These are phyloP conservation scores for Pelargonium nanum DNA, from an alignment of 345 rosid genomes.

Conservation along the genomic window DNA sequence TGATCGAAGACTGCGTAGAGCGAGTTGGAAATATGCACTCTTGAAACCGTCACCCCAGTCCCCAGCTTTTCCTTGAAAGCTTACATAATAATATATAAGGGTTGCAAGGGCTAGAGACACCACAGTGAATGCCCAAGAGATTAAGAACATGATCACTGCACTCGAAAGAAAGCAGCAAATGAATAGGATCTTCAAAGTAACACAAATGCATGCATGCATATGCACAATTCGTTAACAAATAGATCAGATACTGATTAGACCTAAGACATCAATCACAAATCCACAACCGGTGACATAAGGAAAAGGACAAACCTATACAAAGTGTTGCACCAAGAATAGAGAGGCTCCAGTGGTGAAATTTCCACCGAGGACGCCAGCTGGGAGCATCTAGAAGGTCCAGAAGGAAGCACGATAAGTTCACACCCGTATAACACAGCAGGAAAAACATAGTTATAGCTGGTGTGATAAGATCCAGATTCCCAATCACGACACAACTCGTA, in stretches of 20 bases:
- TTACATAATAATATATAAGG: constrained; percentile 93
- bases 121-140: constrained; percentile 94
- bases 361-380: constrained; percentile 99
- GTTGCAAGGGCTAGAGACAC: constrained; percentile 91
- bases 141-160: constrained; percentile 99
- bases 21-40: constrained; percentile 98
- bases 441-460: constrained; percentile 97
- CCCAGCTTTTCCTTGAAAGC: constrained; percentile 97
- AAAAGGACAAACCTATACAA: constrained; percentile 68
- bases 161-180: constrained; percentile 19
- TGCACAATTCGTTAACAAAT: not conserved
- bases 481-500: constrained; percentile 77
- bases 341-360: constrained; percentile 96
- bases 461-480: constrained; percentile 96
- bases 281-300: not conserved
- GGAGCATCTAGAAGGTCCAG: constrained; percentile 99
- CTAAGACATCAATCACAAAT: too few relatives aligned
- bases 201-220: not conserved
- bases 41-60: constrained; percentile 99
- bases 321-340: constrained; percentile 89
- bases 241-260: too few relatives aligned
- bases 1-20: constrained; percentile 98
- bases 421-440: constrained; percentile 92
- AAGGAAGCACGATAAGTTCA: constrained; percentile 98
- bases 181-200: not conserved